phyloP scores from a whole-genome alignment of 2,329 filamentous ascomycete species.

The Cytospora chrysosperma region DNA sequence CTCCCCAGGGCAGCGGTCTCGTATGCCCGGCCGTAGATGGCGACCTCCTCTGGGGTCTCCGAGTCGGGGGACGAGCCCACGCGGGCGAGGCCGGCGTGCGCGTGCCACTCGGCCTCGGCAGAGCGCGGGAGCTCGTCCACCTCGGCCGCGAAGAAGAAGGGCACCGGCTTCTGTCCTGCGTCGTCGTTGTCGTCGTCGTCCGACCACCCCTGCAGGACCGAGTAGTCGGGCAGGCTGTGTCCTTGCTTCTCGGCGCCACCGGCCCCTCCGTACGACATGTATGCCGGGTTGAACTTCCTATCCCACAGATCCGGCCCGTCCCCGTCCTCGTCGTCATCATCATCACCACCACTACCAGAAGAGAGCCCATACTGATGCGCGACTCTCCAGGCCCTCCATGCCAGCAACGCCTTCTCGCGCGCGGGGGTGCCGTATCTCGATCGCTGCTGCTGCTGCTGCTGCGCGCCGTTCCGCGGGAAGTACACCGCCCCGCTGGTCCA shows the following conservation, averaged over 20 bases:
- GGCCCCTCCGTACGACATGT: slow-evolving; percentile 40
- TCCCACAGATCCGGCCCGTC: slow-evolving; percentile 67
- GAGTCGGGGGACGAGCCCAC: slow-evolving; percentile 27
- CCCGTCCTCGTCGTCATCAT: slow-evolving; percentile 47
- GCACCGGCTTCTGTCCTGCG: slow-evolving; percentile 38
- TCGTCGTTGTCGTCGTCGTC: slow-evolving; percentile 32
- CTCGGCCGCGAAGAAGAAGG: slow-evolving; percentile 73
- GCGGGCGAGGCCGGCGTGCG: slow-evolving; percentile 57
- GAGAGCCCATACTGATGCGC: slow-evolving; percentile 38
- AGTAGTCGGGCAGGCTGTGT: slow-evolving; percentile 50
- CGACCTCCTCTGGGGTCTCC: slow-evolving; percentile 17
- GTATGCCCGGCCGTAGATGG: slow-evolving; percentile 19
- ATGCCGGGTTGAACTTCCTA: slow-evolving; percentile 55
- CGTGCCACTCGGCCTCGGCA: slow-evolving; percentile 82
- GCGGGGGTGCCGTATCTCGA: slow-evolving; percentile 21
- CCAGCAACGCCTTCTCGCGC: slow-evolving; percentile 40
- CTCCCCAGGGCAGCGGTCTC: background rate
- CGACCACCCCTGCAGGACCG: slow-evolving; percentile 34
- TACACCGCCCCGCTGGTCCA: slow-evolving; percentile 79
- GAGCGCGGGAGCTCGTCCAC: slow-evolving; percentile 73
- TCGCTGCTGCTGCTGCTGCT: slow-evolving; percentile 25
- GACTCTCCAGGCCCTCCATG: slow-evolving; percentile 47
- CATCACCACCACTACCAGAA: too few species aligned
- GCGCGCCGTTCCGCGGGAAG: slow-evolving; percentile 50
- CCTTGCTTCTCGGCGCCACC: slow-evolving; percentile 29